Conservation (phyloP, 257 asterid species). For the Capsicum baccatum region DNA sequence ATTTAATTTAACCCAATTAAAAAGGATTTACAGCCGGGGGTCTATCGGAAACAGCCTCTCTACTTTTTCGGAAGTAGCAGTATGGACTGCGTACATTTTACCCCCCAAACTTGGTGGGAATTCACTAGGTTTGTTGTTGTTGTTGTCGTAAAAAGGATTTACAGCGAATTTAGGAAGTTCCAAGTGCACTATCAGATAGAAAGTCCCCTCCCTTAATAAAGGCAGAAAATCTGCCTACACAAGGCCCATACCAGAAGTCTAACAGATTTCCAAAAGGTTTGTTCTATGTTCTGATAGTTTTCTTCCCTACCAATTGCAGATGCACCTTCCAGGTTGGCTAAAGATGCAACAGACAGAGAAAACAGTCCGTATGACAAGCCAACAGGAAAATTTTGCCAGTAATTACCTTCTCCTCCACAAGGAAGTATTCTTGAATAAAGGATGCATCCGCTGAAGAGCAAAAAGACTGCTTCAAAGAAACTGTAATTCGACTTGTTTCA, state of each 20-base stretch:
- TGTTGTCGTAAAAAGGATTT: not conserved
- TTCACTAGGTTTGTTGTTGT: no score
- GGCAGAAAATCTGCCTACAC: constrained; percentile 17
- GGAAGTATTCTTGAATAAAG: constrained; percentile 83
- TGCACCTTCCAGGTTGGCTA: not conserved
- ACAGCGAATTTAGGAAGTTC: not conserved
- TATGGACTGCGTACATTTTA: no score
- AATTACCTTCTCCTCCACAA: constrained; percentile 85
- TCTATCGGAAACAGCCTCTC: no score
- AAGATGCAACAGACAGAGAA: not conserved
- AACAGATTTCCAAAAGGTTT: not conserved
- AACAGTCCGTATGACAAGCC: not conserved
- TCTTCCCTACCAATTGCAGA: not conserved
- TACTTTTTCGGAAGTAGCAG: no score
- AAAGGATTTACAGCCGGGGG: not conserved
- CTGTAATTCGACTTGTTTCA: constrained; percentile 78
- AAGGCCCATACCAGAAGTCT: not conserved
- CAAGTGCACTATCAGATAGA: constrained; percentile 4
- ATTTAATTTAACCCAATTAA: not conserved
- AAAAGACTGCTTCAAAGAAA: constrained; percentile 84
- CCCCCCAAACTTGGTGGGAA: no score
- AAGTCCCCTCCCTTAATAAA: not conserved
- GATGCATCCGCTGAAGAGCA: constrained; percentile 86
- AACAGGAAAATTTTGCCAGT: not conserved
- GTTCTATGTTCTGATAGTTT: not conserved